Evolutionary conservation across 768 basidiomycete species (phyloP), one percentile per base, ranked within the genome.

Genomic region (Suillus discolor): DNA sequence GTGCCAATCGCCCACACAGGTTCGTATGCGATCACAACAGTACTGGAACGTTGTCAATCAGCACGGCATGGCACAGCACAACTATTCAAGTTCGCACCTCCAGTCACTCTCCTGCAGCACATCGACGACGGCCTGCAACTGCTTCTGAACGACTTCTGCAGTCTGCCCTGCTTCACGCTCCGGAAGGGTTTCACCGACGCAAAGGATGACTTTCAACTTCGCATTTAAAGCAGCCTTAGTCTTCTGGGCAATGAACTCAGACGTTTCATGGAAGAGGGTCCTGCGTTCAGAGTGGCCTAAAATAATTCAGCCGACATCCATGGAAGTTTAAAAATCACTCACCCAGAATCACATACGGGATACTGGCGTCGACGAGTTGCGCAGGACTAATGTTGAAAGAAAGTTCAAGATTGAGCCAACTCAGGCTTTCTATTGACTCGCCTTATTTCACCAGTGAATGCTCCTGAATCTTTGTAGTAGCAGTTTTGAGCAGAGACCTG

Each of bases 1-100:
- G 97, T 98, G 54, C 97, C 97, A 77, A 99, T 99, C 41, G 97
- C 97, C 97, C 97, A 99, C 20, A 99, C 94, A 51, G 96, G 94
- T 78, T 97, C 94, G 78, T 96, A 99, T 23, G 97, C 97, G 72
- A 99, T 85, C 65, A 99, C 97, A 73, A 99, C 83, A 68, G 92
- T 88, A 73, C 95, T 96, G 67, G 7, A 65, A 25, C 18, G 8
- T 39, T 23, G 41, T 51, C 25, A 44, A 38, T 34, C 23, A 64
- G 28, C 42, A 54, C 23, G 39, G 51, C 28, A 54, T 28, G 41
- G 49, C 28, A 54, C 31, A 34, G 25, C 3, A 41, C n/a, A 13
- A 45, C 44, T 28, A 6, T 41, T 12, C 39, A 53, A 42, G 61
- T 41, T 71, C 88, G 68, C 66, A 95, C 95, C 85, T 87, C 96